A percentile compares a stretch with the other conserved stretches of the same genome.
Conservation (phyloP, 805 yeast species). For the Zygosaccharomyces bailii region DNA sequence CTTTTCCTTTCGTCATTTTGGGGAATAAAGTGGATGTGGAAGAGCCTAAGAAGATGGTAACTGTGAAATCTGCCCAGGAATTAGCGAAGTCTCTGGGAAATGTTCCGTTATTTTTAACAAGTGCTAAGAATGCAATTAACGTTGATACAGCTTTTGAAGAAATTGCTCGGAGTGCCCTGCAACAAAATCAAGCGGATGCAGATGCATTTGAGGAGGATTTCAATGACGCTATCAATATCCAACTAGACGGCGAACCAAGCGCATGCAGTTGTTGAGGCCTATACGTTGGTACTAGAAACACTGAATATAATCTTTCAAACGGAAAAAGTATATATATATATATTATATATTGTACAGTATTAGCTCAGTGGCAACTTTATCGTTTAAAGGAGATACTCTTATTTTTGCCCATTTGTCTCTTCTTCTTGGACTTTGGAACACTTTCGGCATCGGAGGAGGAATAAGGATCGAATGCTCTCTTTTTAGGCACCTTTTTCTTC, state of each 20-base stretch:
- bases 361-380: neutral
- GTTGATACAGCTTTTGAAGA: slow-evolving; percentile 96
- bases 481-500: slow-evolving; percentile 20
- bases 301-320: neutral
- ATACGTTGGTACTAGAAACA: neutral
- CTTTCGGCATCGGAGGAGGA: slow-evolving; percentile 35
- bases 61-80: slow-evolving; percentile 57
- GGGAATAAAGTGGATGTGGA: slow-evolving; percentile 96
- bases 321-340: slow-evolving; percentile 4
- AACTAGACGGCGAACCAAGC: slow-evolving; percentile 74
- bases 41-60: slow-evolving; percentile 75
- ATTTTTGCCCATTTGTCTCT: slow-evolving; percentile 28
- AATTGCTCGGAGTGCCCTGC: slow-evolving; percentile 90
- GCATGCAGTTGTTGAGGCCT: slow-evolving; percentile 64
- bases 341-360: neutral
- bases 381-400: slow-evolving; percentile 31
- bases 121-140: slow-evolving; percentile 94
- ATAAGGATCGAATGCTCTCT: slow-evolving; percentile 60
- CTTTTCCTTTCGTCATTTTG: slow-evolving; percentile 90
- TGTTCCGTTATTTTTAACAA: slow-evolving; percentile 92
- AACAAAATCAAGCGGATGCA: slow-evolving; percentile 68
- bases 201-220: slow-evolving; percentile 91
- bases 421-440: slow-evolving; percentile 56
- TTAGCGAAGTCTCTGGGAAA: slow-evolving; percentile 65
- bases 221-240: slow-evolving; percentile 93